These are phyloP conservation scores for Radiomyces spectabilis DNA, from an alignment of 192 early-diverging fungal genomes.

Conservation along the genomic window DNA sequence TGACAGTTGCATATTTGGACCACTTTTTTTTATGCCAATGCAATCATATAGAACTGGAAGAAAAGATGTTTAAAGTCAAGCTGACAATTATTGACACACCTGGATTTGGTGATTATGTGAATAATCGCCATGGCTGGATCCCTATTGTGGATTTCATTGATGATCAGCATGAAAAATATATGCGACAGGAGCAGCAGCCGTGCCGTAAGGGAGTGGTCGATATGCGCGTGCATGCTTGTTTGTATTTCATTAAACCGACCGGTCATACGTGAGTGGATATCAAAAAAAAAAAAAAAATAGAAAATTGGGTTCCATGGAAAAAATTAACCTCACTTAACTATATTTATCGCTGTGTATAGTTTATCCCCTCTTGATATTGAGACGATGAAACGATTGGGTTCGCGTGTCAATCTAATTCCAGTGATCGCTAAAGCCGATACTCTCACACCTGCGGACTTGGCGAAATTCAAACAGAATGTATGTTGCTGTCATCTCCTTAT, in stretches of 20 bases:
- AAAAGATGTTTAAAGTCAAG: slow-evolving; percentile 97
- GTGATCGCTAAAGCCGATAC: slow-evolving; percentile 99
- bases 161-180: slow-evolving; percentile 93
- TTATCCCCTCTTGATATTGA: slow-evolving; percentile 91
- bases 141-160: slow-evolving; percentile 98
- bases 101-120: slow-evolving; percentile 86
- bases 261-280: slow-evolving; percentile 74
- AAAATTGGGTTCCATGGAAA: no score
- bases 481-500: no score
- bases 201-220: slow-evolving; percentile 83
- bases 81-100: slow-evolving; percentile 91
- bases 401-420: slow-evolving; percentile 95
- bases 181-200: slow-evolving; percentile 87
- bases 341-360: slow-evolving; percentile 9
- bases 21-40: not conserved
- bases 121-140: slow-evolving; percentile 96
- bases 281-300: no score
- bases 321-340: no score
- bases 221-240: slow-evolving; percentile 93
- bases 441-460: slow-evolving; percentile 82
- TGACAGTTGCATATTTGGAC: not conserved
- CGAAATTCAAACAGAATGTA: slow-evolving; percentile 93
- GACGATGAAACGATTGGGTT: slow-evolving; percentile 95
- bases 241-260: slow-evolving; percentile 98
- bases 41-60: slow-evolving; percentile 77